Conservation (phyloP, 768 basidiomycete species). For the Mycena vulgaris region DNA sequence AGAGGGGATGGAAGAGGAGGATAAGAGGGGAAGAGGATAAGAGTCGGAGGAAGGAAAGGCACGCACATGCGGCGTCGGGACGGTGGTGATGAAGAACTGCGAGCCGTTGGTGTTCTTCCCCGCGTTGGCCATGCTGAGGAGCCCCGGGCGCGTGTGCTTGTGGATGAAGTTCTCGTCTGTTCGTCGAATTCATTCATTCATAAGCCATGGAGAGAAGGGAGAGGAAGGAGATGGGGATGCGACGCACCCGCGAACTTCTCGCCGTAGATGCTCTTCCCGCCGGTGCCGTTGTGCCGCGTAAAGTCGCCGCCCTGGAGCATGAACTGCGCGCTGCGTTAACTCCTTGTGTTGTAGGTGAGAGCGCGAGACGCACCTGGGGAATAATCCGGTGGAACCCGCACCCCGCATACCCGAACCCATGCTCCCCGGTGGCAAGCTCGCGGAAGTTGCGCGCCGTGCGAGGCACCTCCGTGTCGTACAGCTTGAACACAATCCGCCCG, state of each 20-base stretch:
- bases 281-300: slow-evolving; percentile 76
- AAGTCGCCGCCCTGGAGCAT: slow-evolving; percentile 97
- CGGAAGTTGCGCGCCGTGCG: slow-evolving; percentile 89
- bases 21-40: no score
- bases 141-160: slow-evolving; percentile 79
- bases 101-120: slow-evolving; percentile 89
- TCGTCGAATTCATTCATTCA: not conserved
- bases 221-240: no score
- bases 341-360: not conserved
- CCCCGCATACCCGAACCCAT: slow-evolving; percentile 83
- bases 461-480: slow-evolving; percentile 86
- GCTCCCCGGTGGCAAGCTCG: slow-evolving; percentile 83
- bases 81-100: no score
- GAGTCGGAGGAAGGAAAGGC: no score
- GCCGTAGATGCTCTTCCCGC: slow-evolving; percentile 87
- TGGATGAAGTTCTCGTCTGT: slow-evolving; percentile 88
- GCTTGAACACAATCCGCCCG: slow-evolving; percentile 86
- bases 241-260: slow-evolving; percentile 72
- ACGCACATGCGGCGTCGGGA: no score
- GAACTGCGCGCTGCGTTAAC: slow-evolving; percentile 57
- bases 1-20: not conserved
- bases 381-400: slow-evolving; percentile 87
- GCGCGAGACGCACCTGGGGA: slow-evolving; percentile 51
- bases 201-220: not conserved
- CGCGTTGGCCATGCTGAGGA: slow-evolving; percentile 88